Evolutionary conservation across 495 filamentous ascomycete species (phyloP).

Genomic region (Penicillium tannophilum): DNA sequence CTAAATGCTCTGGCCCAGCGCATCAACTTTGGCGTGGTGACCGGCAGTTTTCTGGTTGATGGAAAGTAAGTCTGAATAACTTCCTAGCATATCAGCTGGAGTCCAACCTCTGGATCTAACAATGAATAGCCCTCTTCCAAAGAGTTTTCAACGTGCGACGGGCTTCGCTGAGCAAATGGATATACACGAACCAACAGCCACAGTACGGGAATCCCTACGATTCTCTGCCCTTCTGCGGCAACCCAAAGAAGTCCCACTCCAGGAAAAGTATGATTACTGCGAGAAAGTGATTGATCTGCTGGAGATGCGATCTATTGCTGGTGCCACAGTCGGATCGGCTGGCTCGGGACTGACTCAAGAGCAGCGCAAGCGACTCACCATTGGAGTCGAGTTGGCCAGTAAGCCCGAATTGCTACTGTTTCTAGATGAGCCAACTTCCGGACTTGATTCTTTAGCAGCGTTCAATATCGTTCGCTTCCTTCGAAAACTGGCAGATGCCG

Average conservation of each 20-base stretch:
- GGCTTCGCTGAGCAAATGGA: conserved; percentile 68
- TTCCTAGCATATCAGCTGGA: neutral
- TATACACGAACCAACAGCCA: conserved; percentile 61
- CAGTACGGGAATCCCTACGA: conserved; percentile 60
- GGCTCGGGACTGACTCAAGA: conserved; percentile 60
- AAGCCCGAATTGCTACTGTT: conserved; percentile 71
- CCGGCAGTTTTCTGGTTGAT: conserved; percentile 56
- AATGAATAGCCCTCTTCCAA: conserved; percentile 40
- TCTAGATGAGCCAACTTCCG: conserved; percentile 77
- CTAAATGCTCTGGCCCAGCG: conserved; percentile 58
- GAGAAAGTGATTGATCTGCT: conserved; percentile 61
- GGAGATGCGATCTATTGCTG: conserved; percentile 60
- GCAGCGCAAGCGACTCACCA: conserved; percentile 66
- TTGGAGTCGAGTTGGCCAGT: conserved; percentile 68
- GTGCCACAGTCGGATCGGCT: conserved; percentile 55
- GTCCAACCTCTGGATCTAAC: neutral
- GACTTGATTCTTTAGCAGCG: conserved; percentile 66
- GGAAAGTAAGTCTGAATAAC: conserved; percentile 38
- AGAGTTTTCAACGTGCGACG: conserved; percentile 52
- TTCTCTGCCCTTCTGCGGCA: conserved; percentile 65
- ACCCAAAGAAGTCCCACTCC: conserved; percentile 51
- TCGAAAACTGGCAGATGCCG: conserved; percentile 64
- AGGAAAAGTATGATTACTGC: conserved; percentile 66
- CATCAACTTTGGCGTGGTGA: conserved; percentile 54
- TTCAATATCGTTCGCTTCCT: conserved; percentile 68